Evolutionary conservation across 495 filamentous ascomycete species (phyloP).

Genomic region (Tuber calosporum): DNA sequence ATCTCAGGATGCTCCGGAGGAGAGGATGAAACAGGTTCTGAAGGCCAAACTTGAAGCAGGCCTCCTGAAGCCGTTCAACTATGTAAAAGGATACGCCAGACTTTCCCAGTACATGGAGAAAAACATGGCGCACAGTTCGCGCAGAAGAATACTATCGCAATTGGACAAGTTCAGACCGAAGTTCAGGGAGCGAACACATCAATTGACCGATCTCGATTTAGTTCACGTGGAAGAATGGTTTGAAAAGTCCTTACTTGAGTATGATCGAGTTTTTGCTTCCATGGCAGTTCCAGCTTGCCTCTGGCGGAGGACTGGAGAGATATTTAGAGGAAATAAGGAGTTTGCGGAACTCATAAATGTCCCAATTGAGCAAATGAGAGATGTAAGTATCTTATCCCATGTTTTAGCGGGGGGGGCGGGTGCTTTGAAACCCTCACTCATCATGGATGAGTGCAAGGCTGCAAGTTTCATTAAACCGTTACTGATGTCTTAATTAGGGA

Average conservation of each 20-base stretch:
- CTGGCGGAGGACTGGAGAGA: slow-evolving; percentile 94
- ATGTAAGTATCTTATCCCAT: slow-evolving; percentile 51
- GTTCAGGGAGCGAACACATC: slow-evolving; percentile 90
- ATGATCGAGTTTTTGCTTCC: slow-evolving; percentile 94
- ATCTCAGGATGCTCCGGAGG: slow-evolving; percentile 82
- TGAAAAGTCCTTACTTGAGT: slow-evolving; percentile 87
- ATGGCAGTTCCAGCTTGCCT: slow-evolving; percentile 98
- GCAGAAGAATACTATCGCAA: slow-evolving; percentile 81
- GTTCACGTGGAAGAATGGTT: slow-evolving; percentile 98
- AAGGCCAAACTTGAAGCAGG: slow-evolving; percentile 94
- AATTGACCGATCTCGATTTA: slow-evolving; percentile 81
- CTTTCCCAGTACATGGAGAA: slow-evolving; percentile 83
- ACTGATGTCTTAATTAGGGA: slow-evolving; percentile 53
- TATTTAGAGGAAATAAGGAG: slow-evolving; percentile 95
- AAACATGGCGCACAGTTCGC: slow-evolving; percentile 68
- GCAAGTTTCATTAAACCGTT: not conserved
- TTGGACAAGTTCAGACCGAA: slow-evolving; percentile 88
- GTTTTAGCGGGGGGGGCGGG: slow-evolving; percentile 43
- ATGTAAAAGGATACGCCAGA: slow-evolving; percentile 88
- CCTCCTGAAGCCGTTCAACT: slow-evolving; percentile 91
- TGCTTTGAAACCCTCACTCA: not conserved
- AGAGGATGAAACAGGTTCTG: slow-evolving; percentile 89
- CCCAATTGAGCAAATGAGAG: slow-evolving; percentile 80
- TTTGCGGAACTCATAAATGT: slow-evolving; percentile 97
- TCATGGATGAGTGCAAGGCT: not conserved